Evolutionary conservation across 352 stramenopile genomes (phyloP), one percentile per base, ranked within the genome.

Genomic region (Globisporangium paroecandrum): DNA sequence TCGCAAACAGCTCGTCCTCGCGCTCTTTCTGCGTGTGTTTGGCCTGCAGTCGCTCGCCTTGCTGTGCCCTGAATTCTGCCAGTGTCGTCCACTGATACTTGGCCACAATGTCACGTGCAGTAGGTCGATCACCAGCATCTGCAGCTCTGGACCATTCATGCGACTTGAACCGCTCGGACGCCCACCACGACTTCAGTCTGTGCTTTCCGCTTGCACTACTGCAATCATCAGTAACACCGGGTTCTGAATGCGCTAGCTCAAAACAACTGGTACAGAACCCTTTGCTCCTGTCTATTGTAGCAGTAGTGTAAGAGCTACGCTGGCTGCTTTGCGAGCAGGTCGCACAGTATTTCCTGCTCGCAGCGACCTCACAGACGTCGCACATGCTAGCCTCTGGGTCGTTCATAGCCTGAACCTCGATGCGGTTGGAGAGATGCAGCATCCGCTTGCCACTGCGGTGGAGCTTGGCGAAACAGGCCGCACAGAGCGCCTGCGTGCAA

Each of bases 371-470:
- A 20, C 77, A 84, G 1, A 38, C 18, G 1, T 15, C 34, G 54
- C 77, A 84, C 64, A 80, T 67, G 13, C 38, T 41, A 2, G 60
- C 34, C 2, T 32, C 58, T 4, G 25, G 38, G 5, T 68, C 15
- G 55, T 73, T 76, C 51, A 82, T 69, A 1, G 65, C 62, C 3
- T 55, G n/a, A 4, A 74, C 49, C 24, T 85, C 77, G 22, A 85
- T 74, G 1, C 20, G 65, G 24, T 82, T 65, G 1, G 63, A 65
- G 22, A 82, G n/a, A 53, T 85, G 77, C 22, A 72, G 69, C 58
- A 76, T 49, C 4, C 77, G 68, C 25, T 82, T 85, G 4, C 75
- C 73, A 51, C 62, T 72, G 25, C 57, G 55, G 62, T 85, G 77
- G 1, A 61, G 24, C 32, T 61, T 71, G 3, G 38, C 6, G 8